A percentile compares a stretch with the other conserved stretches of the same genome.
Conservation (phyloP, 75 land plant species). For the Cryptomeria japonica region DNA sequence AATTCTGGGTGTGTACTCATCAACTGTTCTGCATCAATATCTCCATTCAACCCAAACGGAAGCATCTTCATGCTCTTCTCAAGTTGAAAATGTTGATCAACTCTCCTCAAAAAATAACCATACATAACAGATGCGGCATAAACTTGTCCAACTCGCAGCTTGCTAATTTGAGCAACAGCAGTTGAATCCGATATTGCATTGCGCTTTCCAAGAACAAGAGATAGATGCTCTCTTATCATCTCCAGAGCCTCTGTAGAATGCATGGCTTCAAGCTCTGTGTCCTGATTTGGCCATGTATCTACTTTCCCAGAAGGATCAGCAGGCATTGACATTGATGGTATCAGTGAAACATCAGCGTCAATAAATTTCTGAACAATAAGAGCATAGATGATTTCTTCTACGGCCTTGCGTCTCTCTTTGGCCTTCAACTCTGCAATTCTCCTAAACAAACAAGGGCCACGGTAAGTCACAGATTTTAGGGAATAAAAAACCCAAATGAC, state of each 20-base stretch:
- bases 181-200: constrained; percentile 15
- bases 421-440: constrained; percentile 84
- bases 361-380: constrained; percentile 69
- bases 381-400: constrained; percentile 84
- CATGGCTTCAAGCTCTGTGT: constrained; percentile 42
- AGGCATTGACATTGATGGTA: constrained; percentile 35
- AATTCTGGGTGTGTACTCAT: constrained; percentile 22
- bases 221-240: constrained; percentile 69
- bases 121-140: constrained; percentile 86
- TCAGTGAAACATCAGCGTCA: constrained; percentile 48
- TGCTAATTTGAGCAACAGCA: constrained; percentile 58
- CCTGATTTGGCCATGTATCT: constrained; percentile 59
- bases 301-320: constrained; percentile 32
- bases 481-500: not conserved
- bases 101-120: constrained; percentile 75
- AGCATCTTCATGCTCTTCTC: constrained; percentile 70
- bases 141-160: constrained; percentile 72
- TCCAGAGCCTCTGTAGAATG: constrained; percentile 77
- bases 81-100: constrained; percentile 74
- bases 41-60: constrained; percentile 28
- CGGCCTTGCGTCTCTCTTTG: constrained; percentile 50
- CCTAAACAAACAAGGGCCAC: constrained; percentile 28
- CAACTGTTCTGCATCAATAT: constrained; percentile 13
- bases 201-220: constrained; percentile 60
- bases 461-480: not conserved